Conservation (phyloP, 306 rosid species). For the Cucurbita pepo region DNA sequence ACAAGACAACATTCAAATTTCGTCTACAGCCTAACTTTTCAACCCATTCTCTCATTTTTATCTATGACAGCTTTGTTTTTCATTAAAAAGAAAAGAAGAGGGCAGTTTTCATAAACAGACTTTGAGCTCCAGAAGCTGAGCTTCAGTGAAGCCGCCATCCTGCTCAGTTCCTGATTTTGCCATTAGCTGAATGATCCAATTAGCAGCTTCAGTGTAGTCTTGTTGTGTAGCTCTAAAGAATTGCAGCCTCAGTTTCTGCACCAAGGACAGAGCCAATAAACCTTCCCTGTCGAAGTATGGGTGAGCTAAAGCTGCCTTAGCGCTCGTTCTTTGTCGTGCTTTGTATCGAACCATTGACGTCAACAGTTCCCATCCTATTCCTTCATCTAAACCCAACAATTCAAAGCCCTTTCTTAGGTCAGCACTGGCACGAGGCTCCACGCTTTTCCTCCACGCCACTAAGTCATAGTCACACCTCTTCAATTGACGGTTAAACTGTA, state of each 20-base stretch:
- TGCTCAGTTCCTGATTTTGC: constrained; percentile 79
- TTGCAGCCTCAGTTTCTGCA: constrained; percentile 67
- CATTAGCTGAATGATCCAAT: constrained; percentile 64
- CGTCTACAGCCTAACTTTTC: neutral
- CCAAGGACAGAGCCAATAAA: constrained; percentile 59
- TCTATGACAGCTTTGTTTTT: neutral
- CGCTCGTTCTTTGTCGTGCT: constrained; percentile 79
- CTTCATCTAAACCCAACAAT: constrained; percentile 80
- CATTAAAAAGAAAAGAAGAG: neutral
- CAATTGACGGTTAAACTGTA: constrained; percentile 83
- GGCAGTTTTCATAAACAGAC: constrained; percentile 18
- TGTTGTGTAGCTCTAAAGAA: constrained; percentile 70
- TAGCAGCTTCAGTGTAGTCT: constrained; percentile 78
- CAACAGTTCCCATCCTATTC: constrained; percentile 87
- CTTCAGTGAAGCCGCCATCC: constrained; percentile 95
- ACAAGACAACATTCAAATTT: neutral
- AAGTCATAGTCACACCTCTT: constrained; percentile 87
- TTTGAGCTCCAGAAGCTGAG: constrained; percentile 69
- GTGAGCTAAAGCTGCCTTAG: constrained; percentile 77
- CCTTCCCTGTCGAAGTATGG: constrained; percentile 82
- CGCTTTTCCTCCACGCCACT: constrained; percentile 56
- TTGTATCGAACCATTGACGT: constrained; percentile 80
- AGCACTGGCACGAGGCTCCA: constrained; percentile 50
- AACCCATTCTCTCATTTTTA: neutral
- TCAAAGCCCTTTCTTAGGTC: constrained; percentile 78